A percentile compares a stretch with the other conserved stretches of the same genome.
phyloP scores from a whole-genome alignment of 768 basidiomycete genomes.

The Phylloporus scabripes region DNA sequence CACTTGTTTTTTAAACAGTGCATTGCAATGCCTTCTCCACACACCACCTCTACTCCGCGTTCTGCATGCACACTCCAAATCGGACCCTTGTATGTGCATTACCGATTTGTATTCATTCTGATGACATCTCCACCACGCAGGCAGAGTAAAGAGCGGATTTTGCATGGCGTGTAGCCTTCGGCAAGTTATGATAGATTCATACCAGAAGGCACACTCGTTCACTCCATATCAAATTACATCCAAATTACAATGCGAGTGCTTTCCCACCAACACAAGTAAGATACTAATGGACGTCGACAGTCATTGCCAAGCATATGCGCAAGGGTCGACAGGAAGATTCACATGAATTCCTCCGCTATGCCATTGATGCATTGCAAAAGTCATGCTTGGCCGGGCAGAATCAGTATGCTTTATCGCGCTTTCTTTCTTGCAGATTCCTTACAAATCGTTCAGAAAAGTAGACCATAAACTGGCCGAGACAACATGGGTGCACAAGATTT shows the following conservation, averaged over 20 bases:
- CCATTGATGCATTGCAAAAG: constrained; percentile 86
- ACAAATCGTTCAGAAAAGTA: constrained; percentile 47
- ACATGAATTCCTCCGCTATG: constrained; percentile 95
- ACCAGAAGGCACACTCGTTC: constrained; percentile 45
- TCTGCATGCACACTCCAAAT: constrained; percentile 44
- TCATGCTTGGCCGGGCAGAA: constrained; percentile 68
- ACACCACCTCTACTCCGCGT: constrained; percentile 80
- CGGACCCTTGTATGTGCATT: constrained; percentile 52
- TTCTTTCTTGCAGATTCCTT: constrained; percentile 1
- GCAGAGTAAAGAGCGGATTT: constrained; percentile 44
- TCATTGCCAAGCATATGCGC: constrained; percentile 87
- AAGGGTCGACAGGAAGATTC: constrained; percentile 95
- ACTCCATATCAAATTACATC: constrained; percentile 60
- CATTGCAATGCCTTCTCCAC: constrained; percentile 87
- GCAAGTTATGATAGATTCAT: constrained; percentile 49
- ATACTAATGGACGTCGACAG: constrained; percentile 36
- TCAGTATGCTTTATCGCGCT: constrained; percentile 44
- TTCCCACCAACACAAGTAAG: neutral
- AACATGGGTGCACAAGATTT: constrained; percentile 91
- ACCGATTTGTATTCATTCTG: neutral
- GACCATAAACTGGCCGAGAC: constrained; percentile 72
- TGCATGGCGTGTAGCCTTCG: constrained; percentile 79
- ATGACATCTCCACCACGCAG: constrained; percentile 23
- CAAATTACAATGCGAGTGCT: constrained; percentile 60
- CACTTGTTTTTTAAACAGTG: constrained; percentile 95